Evolutionary conservation across 2,329 filamentous ascomycete genomes (phyloP), one percentile per base, ranked within the genome.

Genomic region (Ceratocystis harringtonii): DNA sequence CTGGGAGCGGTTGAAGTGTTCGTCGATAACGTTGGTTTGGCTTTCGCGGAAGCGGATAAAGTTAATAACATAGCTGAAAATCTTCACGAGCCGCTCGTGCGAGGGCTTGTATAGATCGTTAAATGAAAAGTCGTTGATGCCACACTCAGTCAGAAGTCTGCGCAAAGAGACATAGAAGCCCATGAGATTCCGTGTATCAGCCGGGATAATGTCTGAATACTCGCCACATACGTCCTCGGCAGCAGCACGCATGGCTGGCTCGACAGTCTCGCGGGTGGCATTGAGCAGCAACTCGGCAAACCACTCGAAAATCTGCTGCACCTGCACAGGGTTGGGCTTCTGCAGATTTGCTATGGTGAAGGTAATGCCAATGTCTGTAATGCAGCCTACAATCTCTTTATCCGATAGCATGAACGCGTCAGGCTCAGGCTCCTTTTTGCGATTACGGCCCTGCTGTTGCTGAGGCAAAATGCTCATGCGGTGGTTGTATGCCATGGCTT

Each of bases 241-340:
- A 0, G 92, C 92, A 15, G 92, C 91, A 72, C 87, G 87, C 91
- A 99, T 96, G 6, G 92, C 91, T 8, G 94, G 94, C 73, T 96
- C 91, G 68, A 99, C 88, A 5, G 91, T 90, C 70, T 96, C 91
- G 71, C 91, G 88, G 44, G 92, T 96, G 65, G 89, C 87, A 77
- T 96, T 96, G 78, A 96, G 90, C 32, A 97, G 83, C 19, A 96
- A 80, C 73, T 96, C 92, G 67, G 91, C 92, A 71, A 99, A 94
- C 88, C 91, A 95, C 80, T 99, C 94, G 73, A 97, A 95, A 63
- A 99, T 91, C 79, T 94, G 91, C 76, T 99, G 94, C 64, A 97
- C 92, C 72, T 96, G 91, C 68, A 92, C 84, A 2, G 94, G 88
- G 71, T 96, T 96, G 4, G 94, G 94, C 73, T 96, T 97, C 71